These are phyloP conservation scores for Chlamydomonas sphaeroides DNA, from an alignment of 139 green algal species.

Conservation along the genomic window DNA sequence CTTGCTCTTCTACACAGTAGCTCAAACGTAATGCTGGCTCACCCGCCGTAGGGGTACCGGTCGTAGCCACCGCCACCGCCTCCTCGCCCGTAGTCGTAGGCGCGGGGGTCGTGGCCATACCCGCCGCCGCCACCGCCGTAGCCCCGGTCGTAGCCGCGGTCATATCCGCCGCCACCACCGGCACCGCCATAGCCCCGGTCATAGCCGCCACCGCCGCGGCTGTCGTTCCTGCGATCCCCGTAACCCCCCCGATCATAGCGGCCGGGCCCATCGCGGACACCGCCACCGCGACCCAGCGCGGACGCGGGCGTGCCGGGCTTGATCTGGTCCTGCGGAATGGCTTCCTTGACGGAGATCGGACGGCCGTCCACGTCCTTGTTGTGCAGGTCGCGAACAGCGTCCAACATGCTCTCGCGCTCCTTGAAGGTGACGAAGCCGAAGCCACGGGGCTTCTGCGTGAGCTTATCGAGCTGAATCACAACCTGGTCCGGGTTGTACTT, in stretches of 20 bases:
- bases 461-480: constrained; percentile 71
- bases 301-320: constrained; percentile 75
- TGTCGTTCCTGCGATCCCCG: background rate
- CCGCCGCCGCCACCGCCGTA: background rate
- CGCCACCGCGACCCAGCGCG: constrained; percentile 53
- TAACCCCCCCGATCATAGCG: constrained; percentile 2
- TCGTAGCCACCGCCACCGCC: constrained; percentile 22
- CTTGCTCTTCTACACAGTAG: no score
- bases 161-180: constrained; percentile 17
- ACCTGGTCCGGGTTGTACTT: constrained; percentile 54
- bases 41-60: constrained; percentile 5
- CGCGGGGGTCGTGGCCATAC: background rate
- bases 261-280: constrained; percentile 4
- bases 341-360: constrained; percentile 75
- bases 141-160: constrained; percentile 8
- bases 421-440: constrained; percentile 90
- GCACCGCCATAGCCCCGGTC: constrained; percentile 30
- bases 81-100: constrained; percentile 11
- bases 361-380: constrained; percentile 79
- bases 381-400: constrained; percentile 78
- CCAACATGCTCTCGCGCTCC: constrained; percentile 68
- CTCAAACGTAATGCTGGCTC: no score
- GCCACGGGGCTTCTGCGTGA: constrained; percentile 74
- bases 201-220: background rate
- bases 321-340: constrained; percentile 78